Base-by-base conservation (phyloP, 331 rosid species). In the Ulmus americana region DNA sequence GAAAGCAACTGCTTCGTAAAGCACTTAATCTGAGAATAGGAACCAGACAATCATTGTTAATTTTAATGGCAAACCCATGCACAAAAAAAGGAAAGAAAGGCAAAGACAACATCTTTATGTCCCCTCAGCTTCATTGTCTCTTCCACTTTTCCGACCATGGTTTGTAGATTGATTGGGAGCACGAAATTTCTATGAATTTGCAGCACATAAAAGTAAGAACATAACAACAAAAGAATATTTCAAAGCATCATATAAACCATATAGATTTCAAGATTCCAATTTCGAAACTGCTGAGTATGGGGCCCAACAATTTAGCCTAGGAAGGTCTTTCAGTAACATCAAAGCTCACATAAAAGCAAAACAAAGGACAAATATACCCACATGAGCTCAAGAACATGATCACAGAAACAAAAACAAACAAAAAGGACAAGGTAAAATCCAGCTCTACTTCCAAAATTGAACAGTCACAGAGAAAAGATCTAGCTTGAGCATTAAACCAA, bases 1-100 rank as follows among this genome's bases (percentile, higher is more conserved):
- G 95, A 94, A 15, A 94, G 83, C 56, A 94, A 81, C 69, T 94
- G 99, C 87, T 82, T 94, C 95, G 87, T 84, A 78, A 82, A 94
- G 82, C 97, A 94, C 76, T 94, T 94, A 64, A 90, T 89, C 99
- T 94, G 88, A 62, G 77, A 82, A 72, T 11, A 8, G 20, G 18
- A 53, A 48, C 14, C 16, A n/a, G 0, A 10, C 53, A 48, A 10
- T 48, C 6, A 48, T 11, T 52, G 50, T 43, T 59, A 67, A 44
- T 51, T 47, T 22, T 22, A 11, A 10, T 39, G 42, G 52, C 22
- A 39, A 18, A 38, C 56, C 41, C 11, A n/a, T 39, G 58, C 48
- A 52, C 28, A 10, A 51, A 39, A 6, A 64, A 45, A 58, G 13
- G 38, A 59, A 48, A 48, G 14, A 20, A 28, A 28, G 35, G 35